These are phyloP conservation scores for Kazachstania martiniae DNA, from an alignment of 805 yeast species.

Conservation along the genomic window DNA sequence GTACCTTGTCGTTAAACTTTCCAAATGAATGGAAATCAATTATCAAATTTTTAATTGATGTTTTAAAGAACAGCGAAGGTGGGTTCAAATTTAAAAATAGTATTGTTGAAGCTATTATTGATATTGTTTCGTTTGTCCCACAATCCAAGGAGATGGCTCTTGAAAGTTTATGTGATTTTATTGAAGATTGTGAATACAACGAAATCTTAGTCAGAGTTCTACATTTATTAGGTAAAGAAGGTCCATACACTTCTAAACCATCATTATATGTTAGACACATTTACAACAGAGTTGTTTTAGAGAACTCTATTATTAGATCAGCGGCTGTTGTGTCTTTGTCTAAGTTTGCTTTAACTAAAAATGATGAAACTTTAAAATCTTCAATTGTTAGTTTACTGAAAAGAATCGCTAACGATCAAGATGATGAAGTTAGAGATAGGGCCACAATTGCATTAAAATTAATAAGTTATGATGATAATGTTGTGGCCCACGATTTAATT, in stretches of 20 bases:
- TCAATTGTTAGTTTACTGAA: constrained; percentile 66
- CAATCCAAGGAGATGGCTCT: constrained; percentile 72
- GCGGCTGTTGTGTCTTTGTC: constrained; percentile 91
- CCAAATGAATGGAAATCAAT: constrained; percentile 81
- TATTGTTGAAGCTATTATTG: constrained; percentile 87
- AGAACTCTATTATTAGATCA: constrained; percentile 89
- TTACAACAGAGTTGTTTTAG: constrained; percentile 92
- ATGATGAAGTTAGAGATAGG: constrained; percentile 97
- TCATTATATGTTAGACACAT: constrained; percentile 90
- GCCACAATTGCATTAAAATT: constrained; percentile 78
- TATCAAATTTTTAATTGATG: constrained; percentile 70
- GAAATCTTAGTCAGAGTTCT: constrained; percentile 88
- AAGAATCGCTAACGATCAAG: constrained; percentile 79
- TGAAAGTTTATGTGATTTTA: constrained; percentile 87
- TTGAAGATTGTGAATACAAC: constrained; percentile 95
- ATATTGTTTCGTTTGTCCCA: constrained; percentile 79
- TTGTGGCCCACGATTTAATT: constrained; percentile 39
- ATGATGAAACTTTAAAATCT: constrained; percentile 51
- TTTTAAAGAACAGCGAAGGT: constrained; percentile 78
- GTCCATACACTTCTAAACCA: constrained; percentile 79
- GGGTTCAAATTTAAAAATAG: constrained; percentile 75
- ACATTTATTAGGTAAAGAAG: constrained; percentile 88
- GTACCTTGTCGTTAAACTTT: constrained; percentile 84
- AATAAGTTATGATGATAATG: constrained; percentile 30
- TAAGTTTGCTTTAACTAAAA: constrained; percentile 71